Percentiles rank a stretch among this genome's conserved stretches.
Conservation (phyloP, 2,329 filamentous ascomycete genomes). For the Ceratocystis smalleyi region DNA sequence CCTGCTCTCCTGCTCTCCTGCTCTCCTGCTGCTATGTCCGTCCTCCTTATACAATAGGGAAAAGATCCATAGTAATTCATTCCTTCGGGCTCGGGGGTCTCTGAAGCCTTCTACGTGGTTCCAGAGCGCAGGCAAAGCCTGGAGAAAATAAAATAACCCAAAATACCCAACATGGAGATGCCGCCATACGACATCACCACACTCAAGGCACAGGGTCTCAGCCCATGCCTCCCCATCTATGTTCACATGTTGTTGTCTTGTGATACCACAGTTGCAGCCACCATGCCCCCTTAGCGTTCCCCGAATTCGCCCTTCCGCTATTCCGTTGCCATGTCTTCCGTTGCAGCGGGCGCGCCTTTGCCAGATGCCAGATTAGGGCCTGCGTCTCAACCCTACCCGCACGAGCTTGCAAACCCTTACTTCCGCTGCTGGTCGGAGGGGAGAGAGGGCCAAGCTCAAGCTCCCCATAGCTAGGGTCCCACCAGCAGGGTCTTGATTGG, state of each 20-base stretch:
- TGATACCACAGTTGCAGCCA: background rate
- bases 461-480: constrained; percentile 7
- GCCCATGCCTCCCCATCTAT: no score
- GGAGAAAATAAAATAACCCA: background rate
- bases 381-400: background rate
- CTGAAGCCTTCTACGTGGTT: background rate
- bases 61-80: constrained; percentile 1
- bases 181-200: no score
- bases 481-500: constrained; percentile 11
- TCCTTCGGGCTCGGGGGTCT: background rate
- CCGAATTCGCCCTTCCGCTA: background rate
- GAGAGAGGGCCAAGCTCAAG: background rate
- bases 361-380: no score
- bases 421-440: background rate
- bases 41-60: background rate
- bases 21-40: no score
- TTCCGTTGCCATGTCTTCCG: background rate
- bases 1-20: no score
- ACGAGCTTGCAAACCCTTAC: background rate
- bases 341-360: background rate
- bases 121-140: background rate
- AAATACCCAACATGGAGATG: no score
- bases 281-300: background rate
- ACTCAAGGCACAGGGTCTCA: no score
- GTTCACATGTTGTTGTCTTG: background rate